These are phyloP conservation scores for Hyaloperonospora arabidopsidis DNA, from an alignment of 352 stramenopile genomes.

Conservation along the genomic window DNA sequence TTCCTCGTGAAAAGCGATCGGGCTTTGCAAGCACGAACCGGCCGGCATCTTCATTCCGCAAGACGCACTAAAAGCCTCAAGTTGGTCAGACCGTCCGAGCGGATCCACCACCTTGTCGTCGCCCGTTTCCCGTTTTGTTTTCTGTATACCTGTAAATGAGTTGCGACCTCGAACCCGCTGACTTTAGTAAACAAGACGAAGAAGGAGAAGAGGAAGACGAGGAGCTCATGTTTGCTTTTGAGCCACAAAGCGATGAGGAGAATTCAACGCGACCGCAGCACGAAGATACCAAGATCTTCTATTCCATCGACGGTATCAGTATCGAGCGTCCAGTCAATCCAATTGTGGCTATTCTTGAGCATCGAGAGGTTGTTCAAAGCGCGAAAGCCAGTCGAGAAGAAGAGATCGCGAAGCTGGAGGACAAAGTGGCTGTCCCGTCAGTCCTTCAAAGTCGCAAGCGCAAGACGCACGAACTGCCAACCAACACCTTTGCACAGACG, in stretches of 20 bases:
- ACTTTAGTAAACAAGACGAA: constrained; percentile 18
- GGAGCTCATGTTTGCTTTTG: constrained; percentile 71
- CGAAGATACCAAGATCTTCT: constrained; percentile 20
- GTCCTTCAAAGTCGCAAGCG: constrained; percentile 42
- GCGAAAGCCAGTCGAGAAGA: constrained; percentile 22
- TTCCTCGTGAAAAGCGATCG: constrained; percentile 21
- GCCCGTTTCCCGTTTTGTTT: not conserved
- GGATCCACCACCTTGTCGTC: not conserved
- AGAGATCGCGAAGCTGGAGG: constrained; percentile 6
- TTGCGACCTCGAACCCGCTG: not conserved
- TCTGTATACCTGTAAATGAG: not conserved
- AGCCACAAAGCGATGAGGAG: constrained; percentile 21
- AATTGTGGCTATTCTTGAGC: constrained; percentile 36
- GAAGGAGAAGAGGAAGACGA: constrained; percentile 28
- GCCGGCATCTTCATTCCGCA: constrained; percentile 23
- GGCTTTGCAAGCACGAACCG: constrained; percentile 10
- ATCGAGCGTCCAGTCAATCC: constrained; percentile 37
- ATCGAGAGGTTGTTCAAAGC: constrained; percentile 31
- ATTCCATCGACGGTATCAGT: constrained; percentile 26
- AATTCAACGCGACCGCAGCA: constrained; percentile 11
- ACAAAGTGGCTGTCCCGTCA: constrained; percentile 4
- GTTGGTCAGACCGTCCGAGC: not conserved
- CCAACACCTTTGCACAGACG: constrained; percentile 26
- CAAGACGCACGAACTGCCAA: constrained; percentile 39
- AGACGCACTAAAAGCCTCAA: constrained; percentile 15